Percentiles rank a stretch among this genome's conserved stretches.
These are phyloP conservation scores for Lonicera japonica DNA, from an alignment of 129 eudicot species.

Conservation along the genomic window DNA sequence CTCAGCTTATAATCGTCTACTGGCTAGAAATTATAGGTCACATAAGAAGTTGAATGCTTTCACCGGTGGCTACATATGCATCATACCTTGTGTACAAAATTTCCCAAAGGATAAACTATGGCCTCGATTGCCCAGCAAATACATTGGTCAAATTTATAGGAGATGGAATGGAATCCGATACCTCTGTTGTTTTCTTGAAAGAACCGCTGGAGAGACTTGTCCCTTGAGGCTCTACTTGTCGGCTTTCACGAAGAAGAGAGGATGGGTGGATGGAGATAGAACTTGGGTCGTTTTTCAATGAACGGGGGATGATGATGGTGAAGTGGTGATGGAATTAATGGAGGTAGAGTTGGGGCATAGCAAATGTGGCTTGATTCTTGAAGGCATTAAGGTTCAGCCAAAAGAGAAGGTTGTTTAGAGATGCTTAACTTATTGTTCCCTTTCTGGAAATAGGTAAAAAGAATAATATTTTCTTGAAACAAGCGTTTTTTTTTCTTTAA, in stretches of 20 bases:
- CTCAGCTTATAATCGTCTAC: slow-evolving; percentile 21
- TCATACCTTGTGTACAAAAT: slow-evolving; percentile 32
- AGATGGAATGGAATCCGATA: slow-evolving; percentile 7
- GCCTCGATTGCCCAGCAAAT: slow-evolving; percentile 15
- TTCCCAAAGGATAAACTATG: neutral
- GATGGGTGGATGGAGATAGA: too few species aligned
- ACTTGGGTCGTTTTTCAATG: too few species aligned
- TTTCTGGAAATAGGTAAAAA: too few species aligned
- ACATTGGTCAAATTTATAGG: slow-evolving; percentile 16
- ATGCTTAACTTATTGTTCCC: too few species aligned
- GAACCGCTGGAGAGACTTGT: neutral
- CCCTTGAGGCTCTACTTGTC: too few species aligned
- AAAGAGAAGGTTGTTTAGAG: too few species aligned
- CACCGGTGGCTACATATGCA: slow-evolving; percentile 23
- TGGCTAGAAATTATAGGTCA: slow-evolving; percentile 39
- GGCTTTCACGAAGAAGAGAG: slow-evolving; percentile 2
- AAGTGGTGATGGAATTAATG: slow-evolving; percentile 49
- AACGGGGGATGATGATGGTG: too few species aligned
- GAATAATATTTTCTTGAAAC: too few species aligned
- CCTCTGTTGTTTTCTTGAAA: slow-evolving; percentile 9
- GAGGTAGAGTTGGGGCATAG: slow-evolving; percentile 41
- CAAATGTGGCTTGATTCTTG: too few species aligned
- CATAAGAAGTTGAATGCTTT: slow-evolving; percentile 19
- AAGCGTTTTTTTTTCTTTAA: too few species aligned
- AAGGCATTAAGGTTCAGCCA: too few species aligned